phyloP scores from a whole-genome alignment of 192 early-diverging fungal genomes.

The Coemansia interrupta region DNA sequence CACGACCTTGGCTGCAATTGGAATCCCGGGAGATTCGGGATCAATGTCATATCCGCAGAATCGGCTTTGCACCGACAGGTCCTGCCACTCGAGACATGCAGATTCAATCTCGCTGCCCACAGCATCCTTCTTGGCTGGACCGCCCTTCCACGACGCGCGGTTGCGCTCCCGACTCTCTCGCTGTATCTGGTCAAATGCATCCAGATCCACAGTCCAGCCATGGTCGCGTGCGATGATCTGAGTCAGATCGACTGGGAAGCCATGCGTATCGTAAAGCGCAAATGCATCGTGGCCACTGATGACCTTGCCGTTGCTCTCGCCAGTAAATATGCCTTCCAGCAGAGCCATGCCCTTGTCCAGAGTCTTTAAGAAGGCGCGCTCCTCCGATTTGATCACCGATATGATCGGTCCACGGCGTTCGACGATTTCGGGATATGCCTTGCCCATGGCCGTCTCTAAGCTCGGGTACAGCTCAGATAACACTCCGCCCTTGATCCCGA shows the following conservation, averaged over 20 bases:
- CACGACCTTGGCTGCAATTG: slow-evolving; percentile 54
- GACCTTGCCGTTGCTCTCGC: slow-evolving; percentile 21
- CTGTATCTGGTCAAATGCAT: slow-evolving; percentile 73
- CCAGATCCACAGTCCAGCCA: slow-evolving; percentile 77
- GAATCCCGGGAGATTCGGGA: slow-evolving; percentile 62
- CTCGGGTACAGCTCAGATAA: slow-evolving; percentile 88
- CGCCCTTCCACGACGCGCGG: slow-evolving; percentile 53
- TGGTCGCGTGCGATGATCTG: slow-evolving; percentile 94
- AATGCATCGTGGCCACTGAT: slow-evolving; percentile 86
- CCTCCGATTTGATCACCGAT: slow-evolving; percentile 88
- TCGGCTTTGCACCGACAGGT: slow-evolving; percentile 73
- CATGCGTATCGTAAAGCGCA: slow-evolving; percentile 95
- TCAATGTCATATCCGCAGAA: slow-evolving; percentile 73
- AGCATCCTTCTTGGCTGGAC: slow-evolving; percentile 56
- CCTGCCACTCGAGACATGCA: slow-evolving; percentile 71
- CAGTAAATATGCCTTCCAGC: slow-evolving; percentile 70
- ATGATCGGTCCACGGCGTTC: slow-evolving; percentile 72
- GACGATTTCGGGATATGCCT: slow-evolving; percentile 84
- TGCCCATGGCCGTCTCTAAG: slow-evolving; percentile 85
- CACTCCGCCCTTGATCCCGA: slow-evolving; percentile 79
- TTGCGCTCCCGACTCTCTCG: slow-evolving; percentile 72
- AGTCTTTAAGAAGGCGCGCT: slow-evolving; percentile 83
- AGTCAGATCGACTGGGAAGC: slow-evolving; percentile 96
- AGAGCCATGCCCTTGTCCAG: slow-evolving; percentile 90
- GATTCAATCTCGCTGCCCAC: slow-evolving; percentile 83